phyloP scores from a whole-genome alignment of 2,329 filamentous ascomycete genomes.

The Fusarium scirpi region DNA sequence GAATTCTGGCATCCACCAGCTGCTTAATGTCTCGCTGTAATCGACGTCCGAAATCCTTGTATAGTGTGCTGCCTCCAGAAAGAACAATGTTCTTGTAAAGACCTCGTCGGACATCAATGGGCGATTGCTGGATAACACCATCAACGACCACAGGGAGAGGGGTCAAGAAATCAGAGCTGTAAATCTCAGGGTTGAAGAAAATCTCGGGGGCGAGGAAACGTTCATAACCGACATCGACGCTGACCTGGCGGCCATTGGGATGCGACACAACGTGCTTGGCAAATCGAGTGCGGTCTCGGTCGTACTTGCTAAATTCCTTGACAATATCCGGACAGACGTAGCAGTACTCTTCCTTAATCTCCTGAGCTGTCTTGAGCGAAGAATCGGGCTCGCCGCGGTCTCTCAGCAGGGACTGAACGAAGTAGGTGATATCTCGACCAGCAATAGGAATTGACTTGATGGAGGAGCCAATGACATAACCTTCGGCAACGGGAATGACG shows the following conservation, averaged over 20 bases:
- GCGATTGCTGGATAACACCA: conserved; percentile 95
- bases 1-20: conserved; percentile 91
- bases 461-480: conserved; percentile 98
- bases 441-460: conserved; percentile 99
- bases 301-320: conserved; percentile 96
- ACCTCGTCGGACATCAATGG: conserved; percentile 95
- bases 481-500: conserved; percentile 97
- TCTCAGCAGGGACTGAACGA: conserved; percentile 94
- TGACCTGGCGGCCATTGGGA: conserved; percentile 84
- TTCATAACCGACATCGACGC: conserved; percentile 96
- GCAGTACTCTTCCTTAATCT: conserved; percentile 98
- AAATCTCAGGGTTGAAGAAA: conserved; percentile 99
- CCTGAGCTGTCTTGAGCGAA: conserved; percentile 95
- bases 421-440: conserved; percentile 98
- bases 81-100: conserved; percentile 99
- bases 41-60: conserved; percentile 97
- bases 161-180: conserved; percentile 97
- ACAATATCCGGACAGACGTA: conserved; percentile 99
- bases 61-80: conserved; percentile 95
- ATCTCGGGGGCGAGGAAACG: conserved; percentile 98
- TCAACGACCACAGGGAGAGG: conserved; percentile 95
- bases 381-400: conserved; percentile 97
- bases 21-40: conserved; percentile 98
- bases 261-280: conserved; percentile 88
- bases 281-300: conserved; percentile 91